phyloP scores from a whole-genome alignment of 2,329 filamentous ascomycete genomes.

The Aquanectria penicillioides region DNA sequence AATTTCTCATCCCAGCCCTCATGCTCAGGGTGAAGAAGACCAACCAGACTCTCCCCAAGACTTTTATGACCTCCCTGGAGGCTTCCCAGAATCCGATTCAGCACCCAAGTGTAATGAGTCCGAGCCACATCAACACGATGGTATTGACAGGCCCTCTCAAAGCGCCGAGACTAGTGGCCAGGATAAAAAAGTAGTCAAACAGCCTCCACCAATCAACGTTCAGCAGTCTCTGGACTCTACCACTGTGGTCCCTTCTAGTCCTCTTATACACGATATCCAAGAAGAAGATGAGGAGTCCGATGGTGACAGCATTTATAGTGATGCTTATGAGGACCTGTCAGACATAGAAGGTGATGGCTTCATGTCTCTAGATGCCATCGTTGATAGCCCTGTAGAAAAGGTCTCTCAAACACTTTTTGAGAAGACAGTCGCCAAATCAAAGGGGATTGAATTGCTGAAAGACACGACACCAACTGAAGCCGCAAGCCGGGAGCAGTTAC shows the following conservation, averaged over 20 bases:
- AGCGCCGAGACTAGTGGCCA: no score
- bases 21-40: constrained; percentile 29
- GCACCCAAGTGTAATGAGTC: neutral
- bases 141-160: no score
- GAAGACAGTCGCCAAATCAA: constrained; percentile 36
- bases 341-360: constrained; percentile 75
- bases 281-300: constrained; percentile 59
- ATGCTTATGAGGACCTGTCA: constrained; percentile 78
- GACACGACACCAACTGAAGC: neutral
- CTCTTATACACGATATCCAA: constrained; percentile 47
- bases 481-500: neutral
- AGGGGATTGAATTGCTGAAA: constrained; percentile 20
- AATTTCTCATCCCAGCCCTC: constrained; percentile 57
- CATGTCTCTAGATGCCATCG: constrained; percentile 76
- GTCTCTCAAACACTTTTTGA: constrained; percentile 37
- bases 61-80: constrained; percentile 66
- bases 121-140: constrained; percentile 25
- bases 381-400: constrained; percentile 63
- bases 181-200: no score
- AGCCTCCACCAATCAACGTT: no score
- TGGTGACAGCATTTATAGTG: constrained; percentile 73
- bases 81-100: constrained; percentile 57
- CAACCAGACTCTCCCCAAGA: constrained; percentile 40
- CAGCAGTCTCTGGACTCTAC: constrained; percentile 27
- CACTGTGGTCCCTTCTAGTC: constrained; percentile 20